Evolutionary conservation across 2,329 filamentous ascomycete genomes (phyloP).

Genomic region (Fusarium sp.): DNA sequence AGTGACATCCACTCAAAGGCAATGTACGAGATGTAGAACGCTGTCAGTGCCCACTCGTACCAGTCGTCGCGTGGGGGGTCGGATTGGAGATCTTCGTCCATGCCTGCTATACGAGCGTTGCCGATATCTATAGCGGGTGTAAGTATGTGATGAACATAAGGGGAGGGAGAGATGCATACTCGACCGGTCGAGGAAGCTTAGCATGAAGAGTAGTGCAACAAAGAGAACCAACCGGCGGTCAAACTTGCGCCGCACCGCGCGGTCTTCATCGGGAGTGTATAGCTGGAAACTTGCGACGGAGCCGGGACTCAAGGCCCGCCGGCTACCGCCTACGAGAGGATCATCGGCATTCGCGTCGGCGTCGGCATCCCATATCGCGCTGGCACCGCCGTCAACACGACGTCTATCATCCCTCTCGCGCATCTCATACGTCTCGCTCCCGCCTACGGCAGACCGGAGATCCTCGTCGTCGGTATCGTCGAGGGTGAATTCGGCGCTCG

Average conservation of each 20-base stretch:
- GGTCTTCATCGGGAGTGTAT: constrained; percentile 77
- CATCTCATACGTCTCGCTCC: constrained; percentile 51
- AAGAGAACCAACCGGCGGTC: constrained; percentile 84
- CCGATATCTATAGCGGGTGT: constrained; percentile 64
- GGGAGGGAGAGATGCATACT: constrained; percentile 65
- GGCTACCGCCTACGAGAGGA: constrained; percentile 39
- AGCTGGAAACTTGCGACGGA: constrained; percentile 54
- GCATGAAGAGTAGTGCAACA: constrained; percentile 83
- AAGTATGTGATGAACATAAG: background rate
- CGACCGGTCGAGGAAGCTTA: constrained; percentile 87
- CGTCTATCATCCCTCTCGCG: constrained; percentile 32
- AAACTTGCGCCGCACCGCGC: constrained; percentile 77
- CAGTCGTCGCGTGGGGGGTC: constrained; percentile 57
- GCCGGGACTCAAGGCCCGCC: constrained; percentile 40
- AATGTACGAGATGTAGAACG: constrained; percentile 74
- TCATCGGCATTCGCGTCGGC: constrained; percentile 34
- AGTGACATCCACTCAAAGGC: constrained; percentile 74
- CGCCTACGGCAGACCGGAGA: constrained; percentile 49
- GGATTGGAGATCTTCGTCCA: constrained; percentile 71
- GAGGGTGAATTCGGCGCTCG: constrained; percentile 52
- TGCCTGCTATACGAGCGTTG: constrained; percentile 73
- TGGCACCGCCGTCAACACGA: constrained; percentile 12
- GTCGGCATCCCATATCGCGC: constrained; percentile 36
- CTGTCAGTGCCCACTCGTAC: constrained; percentile 71
- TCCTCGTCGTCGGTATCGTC: constrained; percentile 53